Evolutionary conservation across 2,329 filamentous ascomycete species (phyloP), one percentile per base, ranked within the genome.

Genomic region (Penicillium frequentans): DNA sequence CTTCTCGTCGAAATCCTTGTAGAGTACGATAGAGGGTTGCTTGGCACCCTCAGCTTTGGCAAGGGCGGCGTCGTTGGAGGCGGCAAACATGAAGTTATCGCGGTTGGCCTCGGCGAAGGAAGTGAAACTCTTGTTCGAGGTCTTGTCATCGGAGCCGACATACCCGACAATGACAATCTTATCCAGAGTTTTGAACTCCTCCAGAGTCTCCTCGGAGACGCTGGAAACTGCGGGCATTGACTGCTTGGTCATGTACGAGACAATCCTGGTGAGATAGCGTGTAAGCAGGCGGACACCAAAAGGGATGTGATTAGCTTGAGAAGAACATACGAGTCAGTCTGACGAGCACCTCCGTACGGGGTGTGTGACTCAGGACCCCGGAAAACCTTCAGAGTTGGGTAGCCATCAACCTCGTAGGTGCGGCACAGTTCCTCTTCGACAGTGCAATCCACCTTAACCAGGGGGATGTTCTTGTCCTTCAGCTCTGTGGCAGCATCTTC

Each of bases 381-480:
- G 92, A 99, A 99, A 80, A 99, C 86, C 88, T 98, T 99, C 74
- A 99, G 86, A 66, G 95, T 99, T 62, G 95, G 95, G 84, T 99
- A 99, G 65, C 95, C 95, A 83, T 98, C 92, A 44, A 99, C 93
- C 62, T 91, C 93, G 71, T 90, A 90, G 68, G 86, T 82, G 78
- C 92, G 86, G 86, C 95, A 99, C 66, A 99, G 89, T 33, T 96
- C 91, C 62, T 87, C 81, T 83, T 99, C 91, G 76, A 90, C 92
- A 73, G 93, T 98, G 85, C 95, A 98, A 83, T 97, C 93, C 49
- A 82, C 73, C 68, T 81, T 81, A 58, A 75, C 77, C 43, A 81
- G 61, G 13, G 77, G 67, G 33, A 82, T 81, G 51, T 80, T 71
- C 70, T 81, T 81, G 59, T 73, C 70, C 65, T 81, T 80, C 54